phyloP scores from a whole-genome alignment of 2,329 filamentous ascomycete genomes.

The Epichloe typhina region DNA sequence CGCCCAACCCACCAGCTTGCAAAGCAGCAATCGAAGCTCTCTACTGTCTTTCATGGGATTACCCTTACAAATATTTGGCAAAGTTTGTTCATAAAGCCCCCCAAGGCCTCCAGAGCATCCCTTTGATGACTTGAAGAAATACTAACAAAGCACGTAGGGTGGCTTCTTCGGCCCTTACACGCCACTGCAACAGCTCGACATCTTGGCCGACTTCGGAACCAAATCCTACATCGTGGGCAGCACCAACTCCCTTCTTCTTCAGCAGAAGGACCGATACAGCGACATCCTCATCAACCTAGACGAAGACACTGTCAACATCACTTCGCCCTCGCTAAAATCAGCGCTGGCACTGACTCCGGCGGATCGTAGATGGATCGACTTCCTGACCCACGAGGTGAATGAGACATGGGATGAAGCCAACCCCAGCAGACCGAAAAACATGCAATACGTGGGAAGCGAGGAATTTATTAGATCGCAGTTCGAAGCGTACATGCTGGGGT shows the following conservation, averaged over 20 bases:
- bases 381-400: slow-evolving; percentile 81
- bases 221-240: slow-evolving; percentile 97
- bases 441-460: slow-evolving; percentile 90
- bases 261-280: slow-evolving; percentile 91
- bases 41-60: slow-evolving; percentile 89
- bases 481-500: slow-evolving; percentile 84
- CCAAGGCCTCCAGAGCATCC: too few species aligned
- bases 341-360: slow-evolving; percentile 71
- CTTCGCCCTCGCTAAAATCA: slow-evolving; percentile 61
- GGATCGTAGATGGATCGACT: slow-evolving; percentile 93
- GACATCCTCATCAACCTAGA: slow-evolving; percentile 95
- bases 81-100: slow-evolving; percentile 33
- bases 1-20: slow-evolving; percentile 67
- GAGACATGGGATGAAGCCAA: slow-evolving; percentile 95
- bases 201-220: slow-evolving; percentile 83
- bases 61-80: slow-evolving; percentile 89
- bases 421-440: slow-evolving; percentile 77
- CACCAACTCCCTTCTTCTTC: slow-evolving; percentile 84
- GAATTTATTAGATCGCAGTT: slow-evolving; percentile 96
- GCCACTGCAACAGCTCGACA: slow-evolving; percentile 85
- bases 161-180: slow-evolving; percentile 95
- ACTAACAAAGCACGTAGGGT: slow-evolving; percentile 37
- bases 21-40: slow-evolving; percentile 83
- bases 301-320: slow-evolving; percentile 73
- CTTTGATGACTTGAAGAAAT: background rate